phyloP scores from a whole-genome alignment of 2,329 filamentous ascomycete genomes.

The Trichoderma oligosporum region DNA sequence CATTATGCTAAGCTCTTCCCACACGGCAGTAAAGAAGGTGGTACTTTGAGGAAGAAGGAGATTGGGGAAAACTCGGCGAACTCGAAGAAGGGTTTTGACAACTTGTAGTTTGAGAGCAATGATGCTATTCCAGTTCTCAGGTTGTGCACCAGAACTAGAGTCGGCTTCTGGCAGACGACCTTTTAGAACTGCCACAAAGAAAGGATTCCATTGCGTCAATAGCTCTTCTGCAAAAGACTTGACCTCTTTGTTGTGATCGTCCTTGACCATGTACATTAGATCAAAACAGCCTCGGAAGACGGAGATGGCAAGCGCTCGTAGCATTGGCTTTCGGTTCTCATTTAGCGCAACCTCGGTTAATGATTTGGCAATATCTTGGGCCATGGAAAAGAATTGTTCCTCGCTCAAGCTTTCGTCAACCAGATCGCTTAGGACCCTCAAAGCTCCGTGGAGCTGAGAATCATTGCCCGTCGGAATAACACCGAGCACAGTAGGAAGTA shows the following conservation, averaged over 20 bases:
- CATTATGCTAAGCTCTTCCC: constrained; percentile 77
- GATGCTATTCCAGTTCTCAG: constrained; percentile 72
- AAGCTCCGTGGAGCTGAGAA: constrained; percentile 78
- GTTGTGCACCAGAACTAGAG: constrained; percentile 43
- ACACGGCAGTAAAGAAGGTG: constrained; percentile 78
- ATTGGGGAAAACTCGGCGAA: constrained; percentile 77
- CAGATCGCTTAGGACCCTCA: constrained; percentile 83
- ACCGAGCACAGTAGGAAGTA: constrained; percentile 75
- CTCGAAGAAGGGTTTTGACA: constrained; percentile 89
- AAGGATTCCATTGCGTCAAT: constrained; percentile 79
- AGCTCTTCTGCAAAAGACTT: constrained; percentile 86
- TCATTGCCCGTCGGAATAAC: constrained; percentile 74
- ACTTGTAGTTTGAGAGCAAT: constrained; percentile 88
- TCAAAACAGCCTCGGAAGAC: constrained; percentile 92
- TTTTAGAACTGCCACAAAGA: constrained; percentile 79
- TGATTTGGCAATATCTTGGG: constrained; percentile 76
- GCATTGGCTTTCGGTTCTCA: constrained; percentile 65
- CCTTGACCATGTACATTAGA: constrained; percentile 93
- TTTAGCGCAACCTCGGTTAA: constrained; percentile 80
- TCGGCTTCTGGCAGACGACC: constrained; percentile 64
- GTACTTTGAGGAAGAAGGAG: constrained; percentile 80
- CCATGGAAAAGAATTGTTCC: constrained; percentile 90
- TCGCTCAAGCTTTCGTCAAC: constrained; percentile 93
- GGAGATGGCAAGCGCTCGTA: constrained; percentile 81
- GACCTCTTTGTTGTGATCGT: constrained; percentile 82